A percentile compares a stretch with the other conserved stretches of the same genome.
These are phyloP conservation scores for Massariosphaeria phaeospora DNA, from an alignment of 495 filamentous ascomycete genomes.

Conservation along the genomic window DNA sequence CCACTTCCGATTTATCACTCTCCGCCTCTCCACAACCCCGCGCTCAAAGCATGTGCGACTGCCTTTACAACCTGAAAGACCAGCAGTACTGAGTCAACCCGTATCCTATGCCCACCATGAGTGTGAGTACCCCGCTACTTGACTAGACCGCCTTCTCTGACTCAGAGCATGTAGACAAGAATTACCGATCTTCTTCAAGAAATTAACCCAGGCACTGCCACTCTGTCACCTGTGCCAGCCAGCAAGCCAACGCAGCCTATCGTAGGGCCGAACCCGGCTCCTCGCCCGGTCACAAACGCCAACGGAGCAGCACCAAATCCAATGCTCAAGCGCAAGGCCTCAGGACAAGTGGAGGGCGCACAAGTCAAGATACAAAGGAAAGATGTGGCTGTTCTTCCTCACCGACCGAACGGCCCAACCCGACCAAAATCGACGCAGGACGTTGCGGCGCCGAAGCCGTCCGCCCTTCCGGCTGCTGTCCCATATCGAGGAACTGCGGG, in stretches of 20 bases:
- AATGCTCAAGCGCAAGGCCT: conserved; percentile 26
- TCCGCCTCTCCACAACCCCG: background rate
- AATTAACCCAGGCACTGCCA: conserved; percentile 17
- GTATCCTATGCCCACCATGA: conserved; percentile 20
- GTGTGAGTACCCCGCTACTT: conserved; percentile 24
- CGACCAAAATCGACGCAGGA: conserved; percentile 1
- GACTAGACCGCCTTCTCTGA: background rate
- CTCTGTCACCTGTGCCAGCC: background rate
- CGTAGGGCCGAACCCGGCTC: conserved; percentile 5
- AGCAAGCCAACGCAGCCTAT: background rate
- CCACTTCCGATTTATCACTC: background rate
- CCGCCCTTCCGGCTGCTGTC: background rate
- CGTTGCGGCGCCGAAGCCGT: conserved; percentile 2
- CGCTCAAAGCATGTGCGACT: conserved; percentile 20
- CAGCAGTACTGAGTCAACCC: conserved; percentile 30
- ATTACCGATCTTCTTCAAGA: conserved; percentile 18
- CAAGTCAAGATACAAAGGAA: conserved; percentile 18
- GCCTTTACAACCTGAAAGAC: conserved; percentile 17
- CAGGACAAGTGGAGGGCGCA: conserved; percentile 7
- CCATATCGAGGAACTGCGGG: conserved; percentile 28
- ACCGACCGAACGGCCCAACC: conserved; percentile 9
- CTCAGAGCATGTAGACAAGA: too few species aligned
- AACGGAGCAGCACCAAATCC: conserved; percentile 4
- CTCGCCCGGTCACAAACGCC: background rate
- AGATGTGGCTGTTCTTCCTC: conserved; percentile 1